These are phyloP conservation scores for Phoma sp. DNA, from an alignment of 2,329 filamentous ascomycete genomes.

Conservation along the genomic window DNA sequence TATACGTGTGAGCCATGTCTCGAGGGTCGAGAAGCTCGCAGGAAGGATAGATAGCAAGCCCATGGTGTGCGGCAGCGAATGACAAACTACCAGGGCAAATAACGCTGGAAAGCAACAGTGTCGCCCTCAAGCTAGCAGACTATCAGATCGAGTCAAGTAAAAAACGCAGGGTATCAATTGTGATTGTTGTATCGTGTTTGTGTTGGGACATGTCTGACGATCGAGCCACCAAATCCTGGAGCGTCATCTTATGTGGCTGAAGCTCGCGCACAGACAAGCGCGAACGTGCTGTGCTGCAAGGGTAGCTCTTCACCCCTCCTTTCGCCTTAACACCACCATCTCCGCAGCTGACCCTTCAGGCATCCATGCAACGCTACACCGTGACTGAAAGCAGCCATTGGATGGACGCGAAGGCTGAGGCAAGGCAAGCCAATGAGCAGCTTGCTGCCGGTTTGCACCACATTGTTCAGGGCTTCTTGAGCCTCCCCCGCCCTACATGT, in stretches of 20 bases:
- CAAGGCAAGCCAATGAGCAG: conserved; percentile 17
- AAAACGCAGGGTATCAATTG: background rate
- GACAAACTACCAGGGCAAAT: background rate
- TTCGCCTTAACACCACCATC: conserved; percentile 21
- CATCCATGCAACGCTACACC: conserved; percentile 16
- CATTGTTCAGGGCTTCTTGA: conserved; percentile 11
- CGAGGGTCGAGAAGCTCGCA: conserved; percentile 61
- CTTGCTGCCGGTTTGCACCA: conserved; percentile 6
- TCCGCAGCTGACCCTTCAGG: conserved; percentile 26
- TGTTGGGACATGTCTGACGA: background rate
- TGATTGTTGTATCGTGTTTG: conserved; percentile 1
- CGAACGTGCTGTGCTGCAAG: background rate
- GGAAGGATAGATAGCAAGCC: conserved; percentile 71
- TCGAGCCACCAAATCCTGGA: background rate
- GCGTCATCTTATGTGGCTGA: conserved; percentile 22
- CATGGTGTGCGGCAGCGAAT: conserved; percentile 53
- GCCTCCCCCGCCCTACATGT: conserved; percentile 19
- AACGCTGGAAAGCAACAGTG: background rate
- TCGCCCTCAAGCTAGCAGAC: background rate
- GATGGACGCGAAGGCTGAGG: conserved; percentile 9
- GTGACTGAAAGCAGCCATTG: conserved; percentile 14
- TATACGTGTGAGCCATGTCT: conserved; percentile 66
- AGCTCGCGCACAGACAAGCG: conserved; percentile 9
- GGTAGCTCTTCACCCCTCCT: conserved; percentile 6
- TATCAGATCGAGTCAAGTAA: background rate